Percentiles rank a stretch among this genome's conserved stretches.
These are phyloP conservation scores for Yamadazyma sp. DNA, from an alignment of 805 yeast genomes.

Conservation along the genomic window DNA sequence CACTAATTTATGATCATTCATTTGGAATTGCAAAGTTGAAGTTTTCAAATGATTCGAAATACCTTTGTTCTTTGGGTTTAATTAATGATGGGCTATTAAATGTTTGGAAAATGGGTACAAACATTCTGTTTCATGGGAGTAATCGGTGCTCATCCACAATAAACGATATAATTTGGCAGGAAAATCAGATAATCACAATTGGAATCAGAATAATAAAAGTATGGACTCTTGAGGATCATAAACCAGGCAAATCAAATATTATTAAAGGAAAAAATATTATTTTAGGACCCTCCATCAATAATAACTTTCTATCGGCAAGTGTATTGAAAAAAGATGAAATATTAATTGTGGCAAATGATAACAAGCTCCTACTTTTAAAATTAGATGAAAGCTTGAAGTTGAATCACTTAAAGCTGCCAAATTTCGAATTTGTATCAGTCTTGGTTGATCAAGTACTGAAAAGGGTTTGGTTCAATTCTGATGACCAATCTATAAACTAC, in stretches of 20 bases:
- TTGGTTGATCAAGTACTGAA: conserved; percentile 17
- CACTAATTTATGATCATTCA: conserved; percentile 56
- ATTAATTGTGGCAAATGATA: conserved; percentile 29
- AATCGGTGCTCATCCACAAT: conserved; percentile 64
- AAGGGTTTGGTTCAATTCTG: conserved; percentile 25
- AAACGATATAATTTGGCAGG: conserved; percentile 56
- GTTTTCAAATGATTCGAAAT: conserved; percentile 58
- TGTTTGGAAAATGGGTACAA: conserved; percentile 48
- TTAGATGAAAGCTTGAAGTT: conserved; percentile 13
- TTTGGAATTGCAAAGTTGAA: conserved; percentile 57
- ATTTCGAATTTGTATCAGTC: conserved; percentile 16
- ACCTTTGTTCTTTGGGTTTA: conserved; percentile 61
- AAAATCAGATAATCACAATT: conserved; percentile 46
- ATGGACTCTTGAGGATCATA: conserved; percentile 47
- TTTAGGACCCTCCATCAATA: conserved; percentile 46
- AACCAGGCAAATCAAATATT: conserved; percentile 15
- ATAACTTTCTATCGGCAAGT: conserved; percentile 46
- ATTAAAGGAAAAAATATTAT: conserved; percentile 60
- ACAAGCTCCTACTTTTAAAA: conserved; percentile 29
- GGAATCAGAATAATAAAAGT: conserved; percentile 62
- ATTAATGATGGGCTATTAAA: conserved; percentile 66
- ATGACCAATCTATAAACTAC: conserved; percentile 10
- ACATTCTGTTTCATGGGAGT: conserved; percentile 40
- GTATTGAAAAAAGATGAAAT: conserved; percentile 34
- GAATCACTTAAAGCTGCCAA: conserved; percentile 14